Percentiles rank a stretch among this genome's conserved stretches.
Evolutionary conservation across 116 monocot genomes (phyloP).

Genomic region (Phalaenopsis hybrid): DNA sequence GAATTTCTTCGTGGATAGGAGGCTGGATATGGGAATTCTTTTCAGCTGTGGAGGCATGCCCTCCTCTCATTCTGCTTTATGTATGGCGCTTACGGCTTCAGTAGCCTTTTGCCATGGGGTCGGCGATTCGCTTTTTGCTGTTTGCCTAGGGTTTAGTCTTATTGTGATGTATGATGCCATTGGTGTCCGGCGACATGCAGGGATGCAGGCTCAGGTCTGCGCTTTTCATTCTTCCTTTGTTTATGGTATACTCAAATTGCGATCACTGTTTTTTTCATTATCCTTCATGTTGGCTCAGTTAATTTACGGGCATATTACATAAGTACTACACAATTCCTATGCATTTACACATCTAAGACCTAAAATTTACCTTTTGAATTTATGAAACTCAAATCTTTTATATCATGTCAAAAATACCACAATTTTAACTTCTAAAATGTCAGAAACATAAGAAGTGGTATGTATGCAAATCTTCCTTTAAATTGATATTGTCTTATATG

Average conservation of each 20-base stretch:
- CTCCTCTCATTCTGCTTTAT: constrained; percentile 79
- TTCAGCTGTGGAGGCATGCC: constrained; percentile 87
- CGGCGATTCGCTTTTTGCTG: constrained; percentile 68
- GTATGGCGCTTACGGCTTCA: constrained; percentile 67
- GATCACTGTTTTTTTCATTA: too few species aligned
- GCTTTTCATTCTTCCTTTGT: background rate
- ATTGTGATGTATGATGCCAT: constrained; percentile 97
- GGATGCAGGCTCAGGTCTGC: constrained; percentile 82
- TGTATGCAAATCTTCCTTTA: too few species aligned
- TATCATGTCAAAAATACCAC: too few species aligned
- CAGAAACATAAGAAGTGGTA: too few species aligned
- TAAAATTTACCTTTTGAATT: too few species aligned
- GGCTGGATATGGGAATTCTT: constrained; percentile 66
- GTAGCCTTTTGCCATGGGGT: constrained; percentile 86
- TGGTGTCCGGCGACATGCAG: constrained; percentile 80
- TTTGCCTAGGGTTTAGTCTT: constrained; percentile 76
- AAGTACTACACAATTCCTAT: too few species aligned
- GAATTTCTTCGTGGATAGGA: constrained; percentile 73
- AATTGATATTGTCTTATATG: too few species aligned
- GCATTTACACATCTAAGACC: too few species aligned
- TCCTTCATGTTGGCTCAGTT: too few species aligned
- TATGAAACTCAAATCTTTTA: too few species aligned
- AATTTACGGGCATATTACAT: too few species aligned
- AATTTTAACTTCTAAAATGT: too few species aligned
- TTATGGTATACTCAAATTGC: background rate